Evolutionary conservation across 805 yeast species (phyloP), one percentile per base, ranked within the genome.

Genomic region (Starmerella powellii): DNA sequence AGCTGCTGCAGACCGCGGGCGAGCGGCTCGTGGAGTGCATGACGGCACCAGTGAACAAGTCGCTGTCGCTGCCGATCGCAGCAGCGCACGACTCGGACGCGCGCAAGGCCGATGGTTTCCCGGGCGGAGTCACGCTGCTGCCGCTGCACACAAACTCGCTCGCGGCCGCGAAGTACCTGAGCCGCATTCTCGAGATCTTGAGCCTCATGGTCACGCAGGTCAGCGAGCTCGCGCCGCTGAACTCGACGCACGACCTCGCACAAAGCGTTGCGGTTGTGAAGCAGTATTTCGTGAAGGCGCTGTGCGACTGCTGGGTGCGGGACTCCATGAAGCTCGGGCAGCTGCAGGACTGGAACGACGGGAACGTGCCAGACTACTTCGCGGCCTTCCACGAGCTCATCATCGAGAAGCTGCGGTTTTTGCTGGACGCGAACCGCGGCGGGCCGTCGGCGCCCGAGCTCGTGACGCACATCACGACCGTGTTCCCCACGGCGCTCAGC

Each of bases 111-210:
- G 32, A 10, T 23, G 26, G 26, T 6, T 23, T 23, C 26, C 26
- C 32, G n/a, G 41, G 38, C 1, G 35, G 49, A 6, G 73, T 64
- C 56, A 78, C 78, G 1, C 77, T 76, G 52, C 55, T 78, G 18
- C 87, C 88, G 3, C 78, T 79, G 1, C 65, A 66, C 41, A 66
- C 85, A 1, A 81, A 79, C 53, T 71, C 80, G 8, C 61, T 81
- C 19, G 68, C 82, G 35, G 66, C 80, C 2, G 57, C 76, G 28
- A 66, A 71, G 48, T 76, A 72, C 51, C 56, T 74, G 30, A 68
- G 76, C 1, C 59, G 60, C 21, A 61, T 78, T 13, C 63, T 71
- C 20, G 64, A 63, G 2, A 63, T 66, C 2, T 58, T 78, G 8
- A 58, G 65, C 24, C 57, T 61, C 21, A 60, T 65, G 21, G 59